These are phyloP conservation scores for Posidonia oceanica DNA, from an alignment of 116 monocot genomes.

Conservation along the genomic window DNA sequence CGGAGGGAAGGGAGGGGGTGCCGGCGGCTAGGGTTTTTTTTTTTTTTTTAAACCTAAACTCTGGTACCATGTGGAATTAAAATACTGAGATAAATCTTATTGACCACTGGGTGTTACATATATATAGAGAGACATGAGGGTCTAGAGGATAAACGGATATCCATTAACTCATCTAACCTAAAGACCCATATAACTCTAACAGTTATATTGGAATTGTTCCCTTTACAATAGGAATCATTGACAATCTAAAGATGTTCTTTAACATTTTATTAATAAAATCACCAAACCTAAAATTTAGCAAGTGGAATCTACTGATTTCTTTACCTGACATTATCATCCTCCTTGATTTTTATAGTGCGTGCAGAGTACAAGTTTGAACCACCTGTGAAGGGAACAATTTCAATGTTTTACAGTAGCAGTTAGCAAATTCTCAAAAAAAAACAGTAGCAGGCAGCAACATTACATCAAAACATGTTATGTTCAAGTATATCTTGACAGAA, in stretches of 20 bases:
- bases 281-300: neutral
- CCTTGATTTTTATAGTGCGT: slow-evolving; percentile 67
- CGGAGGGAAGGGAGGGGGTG: too few species aligned
- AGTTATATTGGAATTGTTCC: too few species aligned
- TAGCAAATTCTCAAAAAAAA: neutral
- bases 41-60: too few species aligned
- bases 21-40: too few species aligned
- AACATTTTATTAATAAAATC: neutral
- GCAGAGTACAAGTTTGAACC: slow-evolving; percentile 75
- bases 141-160: too few species aligned
- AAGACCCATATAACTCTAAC: too few species aligned
- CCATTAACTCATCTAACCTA: too few species aligned
- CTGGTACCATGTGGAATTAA: too few species aligned
- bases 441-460: neutral
- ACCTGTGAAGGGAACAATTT: slow-evolving; percentile 19
- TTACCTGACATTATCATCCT: slow-evolving; percentile 76
- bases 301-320: neutral
- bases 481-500: neutral
- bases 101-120: too few species aligned
- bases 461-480: neutral
- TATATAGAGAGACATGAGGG: too few species aligned
- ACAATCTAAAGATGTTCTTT: neutral
- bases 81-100: too few species aligned
- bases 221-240: too few species aligned
- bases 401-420: neutral